Conservation (phyloP, 805 yeast genomes). For the Barnettozyma vustinii region DNA sequence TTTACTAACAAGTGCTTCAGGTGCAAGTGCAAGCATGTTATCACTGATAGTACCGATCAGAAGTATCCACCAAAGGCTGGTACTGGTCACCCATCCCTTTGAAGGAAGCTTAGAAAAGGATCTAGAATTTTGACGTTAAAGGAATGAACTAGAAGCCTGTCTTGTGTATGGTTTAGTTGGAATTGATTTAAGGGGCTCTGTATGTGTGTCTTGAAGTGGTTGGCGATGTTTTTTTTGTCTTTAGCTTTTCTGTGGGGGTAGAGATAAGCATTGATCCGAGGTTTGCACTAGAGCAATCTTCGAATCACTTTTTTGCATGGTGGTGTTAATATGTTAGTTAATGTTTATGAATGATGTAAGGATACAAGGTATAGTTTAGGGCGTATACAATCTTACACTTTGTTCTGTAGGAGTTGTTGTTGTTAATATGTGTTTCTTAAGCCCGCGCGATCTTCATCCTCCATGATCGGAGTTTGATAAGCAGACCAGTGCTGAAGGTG, state of each 20-base stretch:
- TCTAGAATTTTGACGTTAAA: no score
- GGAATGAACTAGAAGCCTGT: no score
- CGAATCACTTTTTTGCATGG: no score
- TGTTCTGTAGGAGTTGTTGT: background rate
- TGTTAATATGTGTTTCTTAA: background rate
- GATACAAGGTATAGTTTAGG: no score
- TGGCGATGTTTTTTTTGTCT: background rate
- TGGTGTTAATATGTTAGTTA: no score
- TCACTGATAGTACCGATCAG: constrained; percentile 29
- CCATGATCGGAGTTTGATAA: background rate
- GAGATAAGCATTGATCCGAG: background rate
- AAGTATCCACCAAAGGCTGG: constrained; percentile 57
- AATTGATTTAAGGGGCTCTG: no score
- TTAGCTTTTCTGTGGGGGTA: background rate
- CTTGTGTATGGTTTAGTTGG: background rate
- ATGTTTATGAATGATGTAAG: no score
- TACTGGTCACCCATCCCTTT: constrained; percentile 45
- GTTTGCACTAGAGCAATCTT: no score
- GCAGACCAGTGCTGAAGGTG: background rate
- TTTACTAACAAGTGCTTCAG: constrained; percentile 26
- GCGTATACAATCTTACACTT: no score
- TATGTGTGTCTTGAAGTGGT: no score
- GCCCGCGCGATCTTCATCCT: background rate
- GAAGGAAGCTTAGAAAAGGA: background rate
- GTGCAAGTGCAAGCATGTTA: constrained; percentile 43